A percentile compares a stretch with the other conserved stretches of the same genome.
Evolutionary conservation across 257 asterid species (phyloP).

Genomic region (Apocynum venetum): DNA sequence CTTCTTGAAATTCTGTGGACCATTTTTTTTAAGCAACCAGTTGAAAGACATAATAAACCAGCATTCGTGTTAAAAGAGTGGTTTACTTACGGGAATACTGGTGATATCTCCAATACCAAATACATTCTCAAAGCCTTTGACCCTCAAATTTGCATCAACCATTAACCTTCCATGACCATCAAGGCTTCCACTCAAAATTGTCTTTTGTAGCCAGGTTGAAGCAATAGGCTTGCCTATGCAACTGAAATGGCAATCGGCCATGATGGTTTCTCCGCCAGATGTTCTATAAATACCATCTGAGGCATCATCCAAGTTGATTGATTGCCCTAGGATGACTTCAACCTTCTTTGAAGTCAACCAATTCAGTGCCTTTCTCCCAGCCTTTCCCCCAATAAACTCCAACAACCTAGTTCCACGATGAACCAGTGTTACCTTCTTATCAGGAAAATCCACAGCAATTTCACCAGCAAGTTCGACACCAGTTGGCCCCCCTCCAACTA

Average conservation of each 20-base stretch:
- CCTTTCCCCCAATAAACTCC: slow-evolving; percentile 60
- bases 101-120: slow-evolving; percentile 82
- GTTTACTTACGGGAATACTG: slow-evolving; percentile 52
- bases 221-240: slow-evolving; percentile 61
- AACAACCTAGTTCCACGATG: slow-evolving; percentile 70
- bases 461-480: slow-evolving; percentile 95
- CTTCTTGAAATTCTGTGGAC: not conserved
- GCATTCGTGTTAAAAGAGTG: not conserved
- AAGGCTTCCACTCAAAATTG: slow-evolving; percentile 47
- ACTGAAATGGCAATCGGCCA: slow-evolving; percentile 69
- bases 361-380: slow-evolving; percentile 60
- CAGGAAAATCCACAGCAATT: slow-evolving; percentile 68
- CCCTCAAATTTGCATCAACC: slow-evolving; percentile 64
- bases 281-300: slow-evolving; percentile 51
- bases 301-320: slow-evolving; percentile 43
- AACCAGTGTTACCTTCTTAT: slow-evolving; percentile 67
- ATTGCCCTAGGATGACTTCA: slow-evolving; percentile 64
- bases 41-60: too few relatives aligned
- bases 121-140: slow-evolving; percentile 54
- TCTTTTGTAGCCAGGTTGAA: slow-evolving; percentile 69
- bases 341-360: slow-evolving; percentile 75
- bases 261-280: slow-evolving; percentile 62
- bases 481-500: slow-evolving; percentile 89
- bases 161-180: slow-evolving; percentile 54
- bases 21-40: not conserved